Percentiles rank a stretch among this genome's conserved stretches.
phyloP scores from a whole-genome alignment of 306 rosid species.

The Adenanthera pavonina region DNA sequence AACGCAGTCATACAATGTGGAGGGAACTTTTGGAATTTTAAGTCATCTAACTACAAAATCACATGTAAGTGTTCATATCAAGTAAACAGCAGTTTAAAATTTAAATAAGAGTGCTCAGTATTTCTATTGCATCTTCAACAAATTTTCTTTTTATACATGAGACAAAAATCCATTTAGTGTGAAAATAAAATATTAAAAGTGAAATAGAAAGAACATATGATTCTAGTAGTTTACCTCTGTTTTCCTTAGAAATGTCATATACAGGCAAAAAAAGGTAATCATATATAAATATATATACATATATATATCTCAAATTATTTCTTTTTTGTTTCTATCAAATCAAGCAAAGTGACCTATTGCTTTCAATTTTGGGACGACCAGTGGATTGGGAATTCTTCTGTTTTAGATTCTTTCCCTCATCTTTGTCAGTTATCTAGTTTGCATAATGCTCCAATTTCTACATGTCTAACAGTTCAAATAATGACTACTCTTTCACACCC shows the following conservation, averaged over 20 bases:
- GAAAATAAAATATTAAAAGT: background rate
- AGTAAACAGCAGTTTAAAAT: conserved; percentile 4
- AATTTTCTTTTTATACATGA: background rate
- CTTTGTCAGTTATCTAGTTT: too few relatives aligned
- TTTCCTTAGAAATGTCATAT: background rate
- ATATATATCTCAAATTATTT: background rate
- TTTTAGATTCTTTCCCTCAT: too few relatives aligned
- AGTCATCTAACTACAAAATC: background rate
- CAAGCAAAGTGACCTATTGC: background rate
- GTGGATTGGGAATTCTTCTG: too few relatives aligned
- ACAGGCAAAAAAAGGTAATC: background rate
- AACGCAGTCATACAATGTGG: background rate
- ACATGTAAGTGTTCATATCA: background rate
- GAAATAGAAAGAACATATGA: background rate
- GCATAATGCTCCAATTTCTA: too few relatives aligned
- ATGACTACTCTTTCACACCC: too few relatives aligned
- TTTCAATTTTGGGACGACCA: too few relatives aligned
- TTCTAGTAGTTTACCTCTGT: background rate
- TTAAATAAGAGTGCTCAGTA: conserved; percentile 2
- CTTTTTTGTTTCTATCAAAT: background rate
- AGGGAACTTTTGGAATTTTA: conserved; percentile 9
- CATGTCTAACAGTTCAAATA: too few relatives aligned
- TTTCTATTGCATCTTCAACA: background rate
- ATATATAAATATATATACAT: too few relatives aligned
- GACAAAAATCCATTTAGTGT: background rate